Evolutionary conservation across 2,329 filamentous ascomycete species (phyloP).

Genomic region (Drechslerella coelobrocha): DNA sequence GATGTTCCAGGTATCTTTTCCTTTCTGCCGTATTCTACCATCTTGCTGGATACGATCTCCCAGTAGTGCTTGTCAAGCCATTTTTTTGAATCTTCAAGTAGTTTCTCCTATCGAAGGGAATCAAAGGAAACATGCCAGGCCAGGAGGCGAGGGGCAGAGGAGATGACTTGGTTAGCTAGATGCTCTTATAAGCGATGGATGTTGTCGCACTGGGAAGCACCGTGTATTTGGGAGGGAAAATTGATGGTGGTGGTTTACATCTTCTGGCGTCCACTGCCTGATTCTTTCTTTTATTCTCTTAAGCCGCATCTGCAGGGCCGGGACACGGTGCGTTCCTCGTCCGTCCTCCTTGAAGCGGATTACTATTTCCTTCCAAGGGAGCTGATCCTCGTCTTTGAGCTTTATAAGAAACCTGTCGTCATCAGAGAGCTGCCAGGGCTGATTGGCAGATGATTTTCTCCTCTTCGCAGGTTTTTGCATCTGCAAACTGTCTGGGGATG

Average conservation of each 20-base stretch:
- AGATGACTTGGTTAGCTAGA: slow-evolving; percentile 41
- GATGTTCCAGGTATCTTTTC: slow-evolving; percentile 57
- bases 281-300: slow-evolving; percentile 57
- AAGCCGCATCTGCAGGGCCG: slow-evolving; percentile 58
- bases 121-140: slow-evolving; percentile 21
- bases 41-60: slow-evolving; percentile 56
- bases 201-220: slow-evolving; percentile 50
- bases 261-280: slow-evolving; percentile 54
- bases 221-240: slow-evolving; percentile 41
- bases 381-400: slow-evolving; percentile 56
- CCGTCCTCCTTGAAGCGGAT: slow-evolving; percentile 55
- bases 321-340: slow-evolving; percentile 55
- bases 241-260: slow-evolving; percentile 52
- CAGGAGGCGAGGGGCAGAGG: slow-evolving; percentile 20
- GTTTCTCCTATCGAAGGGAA: slow-evolving; percentile 54
- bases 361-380: slow-evolving; percentile 57
- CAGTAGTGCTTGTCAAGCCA: slow-evolving; percentile 56
- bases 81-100: slow-evolving; percentile 56
- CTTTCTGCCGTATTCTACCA: slow-evolving; percentile 56
- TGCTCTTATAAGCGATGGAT: slow-evolving; percentile 49
- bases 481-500: slow-evolving; percentile 28
- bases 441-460: slow-evolving; percentile 41
- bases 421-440: slow-evolving; percentile 54
- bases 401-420: slow-evolving; percentile 57
- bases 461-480: slow-evolving; percentile 35